A percentile compares a stretch with the other conserved stretches of the same genome.
Conservation (phyloP, 768 basidiomycete species). For the Russula sp. region DNA sequence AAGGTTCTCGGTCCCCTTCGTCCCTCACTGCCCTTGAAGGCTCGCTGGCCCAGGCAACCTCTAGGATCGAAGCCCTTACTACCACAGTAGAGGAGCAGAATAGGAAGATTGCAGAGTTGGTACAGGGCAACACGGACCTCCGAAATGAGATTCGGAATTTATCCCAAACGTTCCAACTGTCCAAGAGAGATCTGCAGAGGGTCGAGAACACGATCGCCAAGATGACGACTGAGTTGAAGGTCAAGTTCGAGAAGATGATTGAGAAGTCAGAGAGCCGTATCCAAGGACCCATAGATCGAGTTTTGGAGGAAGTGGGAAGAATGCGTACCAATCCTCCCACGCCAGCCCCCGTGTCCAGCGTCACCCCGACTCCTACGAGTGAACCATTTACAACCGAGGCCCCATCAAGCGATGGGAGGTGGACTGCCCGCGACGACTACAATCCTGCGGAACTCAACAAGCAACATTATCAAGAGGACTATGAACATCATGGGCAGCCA, state of each 20-base stretch:
- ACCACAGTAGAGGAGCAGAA: slow-evolving; percentile 1
- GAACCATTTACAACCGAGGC: not conserved
- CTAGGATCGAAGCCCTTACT: not conserved
- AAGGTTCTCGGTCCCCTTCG: not conserved
- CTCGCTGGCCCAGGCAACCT: not conserved
- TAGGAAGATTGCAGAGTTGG: not conserved
- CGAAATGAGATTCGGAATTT: not conserved
- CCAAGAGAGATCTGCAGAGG: slow-evolving; percentile 14
- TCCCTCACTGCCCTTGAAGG: not conserved
- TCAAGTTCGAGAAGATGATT: slow-evolving; percentile 1
- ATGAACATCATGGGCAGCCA: not conserved
- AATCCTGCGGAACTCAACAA: not conserved
- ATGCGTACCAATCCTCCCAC: not conserved
- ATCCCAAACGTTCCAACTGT: not conserved
- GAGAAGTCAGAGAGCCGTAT: slow-evolving; percentile 7
- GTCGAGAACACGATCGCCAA: not conserved
- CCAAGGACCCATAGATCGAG: slow-evolving; percentile 4
- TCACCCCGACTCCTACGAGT: not conserved
- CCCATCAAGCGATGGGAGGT: not conserved
- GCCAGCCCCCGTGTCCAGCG: not conserved
- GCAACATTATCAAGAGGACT: slow-evolving; percentile 6
- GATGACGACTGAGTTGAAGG: not conserved
- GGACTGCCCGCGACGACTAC: slow-evolving; percentile 1
- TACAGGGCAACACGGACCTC: not conserved
- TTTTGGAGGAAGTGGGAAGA: slow-evolving; percentile 10